Conservation (phyloP, 257 asterid species). For the Cordia subcordata region DNA sequence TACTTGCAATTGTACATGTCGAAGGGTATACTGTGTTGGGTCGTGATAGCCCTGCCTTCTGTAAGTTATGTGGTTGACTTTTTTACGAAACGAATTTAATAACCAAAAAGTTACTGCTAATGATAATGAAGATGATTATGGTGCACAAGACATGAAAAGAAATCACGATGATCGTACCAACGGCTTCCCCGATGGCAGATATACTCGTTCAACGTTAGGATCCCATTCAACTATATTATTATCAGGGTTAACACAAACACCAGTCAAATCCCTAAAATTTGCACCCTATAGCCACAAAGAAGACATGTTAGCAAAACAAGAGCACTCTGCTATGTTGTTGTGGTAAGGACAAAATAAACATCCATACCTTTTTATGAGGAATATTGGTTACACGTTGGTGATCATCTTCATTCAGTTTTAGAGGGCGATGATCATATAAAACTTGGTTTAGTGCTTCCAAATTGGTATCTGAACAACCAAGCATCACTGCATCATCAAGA, state of each 20-base stretch:
- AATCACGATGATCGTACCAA: conserved; percentile 42
- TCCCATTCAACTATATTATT: conserved; percentile 73
- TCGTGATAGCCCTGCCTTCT: no score
- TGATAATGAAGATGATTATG: no score
- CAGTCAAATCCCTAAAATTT: conserved; percentile 62
- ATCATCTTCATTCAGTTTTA: conserved; percentile 55
- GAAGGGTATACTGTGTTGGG: no score
- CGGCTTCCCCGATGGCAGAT: conserved; percentile 68
- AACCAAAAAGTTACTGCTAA: no score
- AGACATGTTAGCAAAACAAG: not conserved
- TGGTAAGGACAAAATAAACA: no score
- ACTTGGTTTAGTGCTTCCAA: conserved; percentile 12
- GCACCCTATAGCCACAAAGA: conserved; percentile 53
- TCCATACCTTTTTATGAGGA: conserved; percentile 63
- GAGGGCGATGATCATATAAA: conserved; percentile 73
- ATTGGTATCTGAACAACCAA: conserved; percentile 33
- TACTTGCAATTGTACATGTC: no score
- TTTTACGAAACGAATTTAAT: no score
- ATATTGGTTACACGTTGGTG: conserved; percentile 54
- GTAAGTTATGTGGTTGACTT: no score
- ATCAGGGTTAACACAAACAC: conserved; percentile 53
- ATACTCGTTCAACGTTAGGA: conserved; percentile 35
- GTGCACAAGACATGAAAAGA: no score
- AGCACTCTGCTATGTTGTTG: not conserved
- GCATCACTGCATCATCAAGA: conserved; percentile 41